These are phyloP conservation scores for Plasmodium malariae DNA, from an alignment of 169 alveolate genomes.

Conservation along the genomic window DNA sequence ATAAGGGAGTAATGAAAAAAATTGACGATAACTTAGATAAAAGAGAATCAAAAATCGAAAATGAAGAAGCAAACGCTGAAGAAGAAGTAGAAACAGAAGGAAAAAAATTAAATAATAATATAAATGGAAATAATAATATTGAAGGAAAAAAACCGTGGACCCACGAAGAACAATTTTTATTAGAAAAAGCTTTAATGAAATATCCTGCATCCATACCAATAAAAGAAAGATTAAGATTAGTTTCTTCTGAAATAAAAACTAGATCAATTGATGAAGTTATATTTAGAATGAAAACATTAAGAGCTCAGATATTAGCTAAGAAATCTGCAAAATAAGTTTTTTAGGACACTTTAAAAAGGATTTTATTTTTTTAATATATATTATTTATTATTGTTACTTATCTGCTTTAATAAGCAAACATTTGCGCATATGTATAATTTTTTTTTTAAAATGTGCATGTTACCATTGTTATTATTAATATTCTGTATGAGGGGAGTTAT, in stretches of 20 bases:
- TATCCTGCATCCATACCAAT: slow-evolving; percentile 85
- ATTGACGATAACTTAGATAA: slow-evolving; percentile 77
- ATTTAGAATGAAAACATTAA: slow-evolving; percentile 36
- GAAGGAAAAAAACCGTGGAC: slow-evolving; percentile 81
- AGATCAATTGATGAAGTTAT: slow-evolving; percentile 59
- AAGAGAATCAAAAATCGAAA: slow-evolving; percentile 37
- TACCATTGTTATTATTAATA: too few relatives aligned
- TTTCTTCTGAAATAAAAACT: slow-evolving; percentile 77
- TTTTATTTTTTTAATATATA: too few relatives aligned
- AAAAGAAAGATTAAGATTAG: slow-evolving; percentile 86
- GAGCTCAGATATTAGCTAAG: slow-evolving; percentile 70
- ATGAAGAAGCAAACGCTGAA: too few relatives aligned
- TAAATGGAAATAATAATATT: background rate
- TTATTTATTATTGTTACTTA: background rate
- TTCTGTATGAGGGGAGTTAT: too few relatives aligned
- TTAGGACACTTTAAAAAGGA: too few relatives aligned
- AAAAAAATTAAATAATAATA: background rate
- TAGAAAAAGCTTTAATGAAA: slow-evolving; percentile 86
- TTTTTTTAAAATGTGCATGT: too few relatives aligned
- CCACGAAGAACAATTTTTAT: slow-evolving; percentile 84
- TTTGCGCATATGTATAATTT: too few relatives aligned
- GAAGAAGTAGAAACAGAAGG: too few relatives aligned
- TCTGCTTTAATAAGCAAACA: too few relatives aligned
- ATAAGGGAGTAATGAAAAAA: slow-evolving; percentile 81
- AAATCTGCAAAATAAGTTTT: slow-evolving; percentile 43